A percentile compares a stretch with the other conserved stretches of the same genome.
These are phyloP conservation scores for Cyberlindnera euphorbiae DNA, from an alignment of 805 yeast species.

Conservation along the genomic window DNA sequence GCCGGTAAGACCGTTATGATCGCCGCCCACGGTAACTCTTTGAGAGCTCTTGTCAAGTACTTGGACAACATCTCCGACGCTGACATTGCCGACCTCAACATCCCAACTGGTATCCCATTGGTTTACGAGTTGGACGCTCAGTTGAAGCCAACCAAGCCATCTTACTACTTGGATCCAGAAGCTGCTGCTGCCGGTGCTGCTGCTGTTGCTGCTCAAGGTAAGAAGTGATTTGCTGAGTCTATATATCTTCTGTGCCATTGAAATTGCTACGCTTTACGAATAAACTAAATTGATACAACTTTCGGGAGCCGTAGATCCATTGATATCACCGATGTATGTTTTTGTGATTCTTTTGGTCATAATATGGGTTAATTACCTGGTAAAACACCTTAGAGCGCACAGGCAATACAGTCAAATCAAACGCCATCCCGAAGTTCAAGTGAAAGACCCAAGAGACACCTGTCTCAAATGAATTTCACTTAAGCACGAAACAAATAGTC, in stretches of 20 bases:
- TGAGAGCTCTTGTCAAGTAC: constrained; percentile 94
- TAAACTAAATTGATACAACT: too few relatives aligned
- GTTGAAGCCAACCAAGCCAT: constrained; percentile 86
- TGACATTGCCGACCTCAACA: constrained; percentile 90
- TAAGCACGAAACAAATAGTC: background rate
- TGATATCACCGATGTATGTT: too few relatives aligned
- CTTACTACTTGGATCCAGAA: constrained; percentile 97
- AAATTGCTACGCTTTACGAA: too few relatives aligned
- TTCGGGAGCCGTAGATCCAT: too few relatives aligned
- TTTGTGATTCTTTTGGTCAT: too few relatives aligned
- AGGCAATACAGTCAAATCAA: too few relatives aligned
- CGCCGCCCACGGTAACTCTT: constrained; percentile 98
- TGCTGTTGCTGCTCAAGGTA: constrained; percentile 97
- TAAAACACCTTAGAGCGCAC: too few relatives aligned
- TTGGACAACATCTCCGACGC: constrained; percentile 89
- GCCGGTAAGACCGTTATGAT: constrained; percentile 85
- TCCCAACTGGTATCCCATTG: constrained; percentile 98
- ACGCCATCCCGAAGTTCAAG: too few relatives aligned
- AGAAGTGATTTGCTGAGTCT: too few relatives aligned
- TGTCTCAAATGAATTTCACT: background rate
- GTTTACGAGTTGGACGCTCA: constrained; percentile 89
- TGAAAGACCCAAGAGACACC: background rate
- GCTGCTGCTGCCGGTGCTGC: constrained; percentile 99
- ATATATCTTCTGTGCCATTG: too few relatives aligned
- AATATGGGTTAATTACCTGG: too few relatives aligned